Evolutionary conservation across 768 basidiomycete genomes (phyloP).

Genomic region (Porphyrellus cyaneotinctus): DNA sequence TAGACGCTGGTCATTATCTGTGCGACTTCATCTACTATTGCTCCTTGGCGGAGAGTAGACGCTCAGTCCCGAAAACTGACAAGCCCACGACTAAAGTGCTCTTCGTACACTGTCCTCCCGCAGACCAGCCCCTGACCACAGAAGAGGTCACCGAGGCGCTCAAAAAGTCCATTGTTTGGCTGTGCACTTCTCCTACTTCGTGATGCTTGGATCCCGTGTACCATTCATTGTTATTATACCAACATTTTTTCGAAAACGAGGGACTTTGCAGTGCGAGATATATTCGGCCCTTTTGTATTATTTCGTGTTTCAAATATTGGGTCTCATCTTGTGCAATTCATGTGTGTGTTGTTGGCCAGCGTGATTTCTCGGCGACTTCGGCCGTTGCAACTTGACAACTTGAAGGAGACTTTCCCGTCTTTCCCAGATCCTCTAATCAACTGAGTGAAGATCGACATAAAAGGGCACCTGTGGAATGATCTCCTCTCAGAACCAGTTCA

Average conservation of each 20-base stretch:
- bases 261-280: slow-evolving; percentile 25
- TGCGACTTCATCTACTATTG: slow-evolving; percentile 78
- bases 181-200: slow-evolving; percentile 32
- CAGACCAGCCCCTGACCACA: slow-evolving; percentile 58
- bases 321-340: background rate
- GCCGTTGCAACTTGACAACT: background rate
- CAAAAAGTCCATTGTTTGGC: slow-evolving; percentile 57
- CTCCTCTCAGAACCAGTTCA: background rate
- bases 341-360: background rate
- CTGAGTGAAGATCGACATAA: slow-evolving; percentile 3
- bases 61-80: slow-evolving; percentile 32
- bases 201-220: slow-evolving; percentile 9
- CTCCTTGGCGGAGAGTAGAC: slow-evolving; percentile 65
- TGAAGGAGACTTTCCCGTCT: background rate
- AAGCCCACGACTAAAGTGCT: slow-evolving; percentile 44
- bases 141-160: slow-evolving; percentile 67
- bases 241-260: slow-evolving; percentile 7
- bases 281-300: background rate
- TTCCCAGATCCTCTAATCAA: slow-evolving; percentile 12
- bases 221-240: slow-evolving; percentile 13
- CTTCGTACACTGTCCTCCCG: slow-evolving; percentile 70
- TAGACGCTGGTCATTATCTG: slow-evolving; percentile 73
- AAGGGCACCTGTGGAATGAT: slow-evolving; percentile 1
- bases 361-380: slow-evolving; percentile 13
- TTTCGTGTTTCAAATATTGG: background rate